Base-by-base conservation (phyloP, 208 protist species). In the Giardia muris region DNA sequence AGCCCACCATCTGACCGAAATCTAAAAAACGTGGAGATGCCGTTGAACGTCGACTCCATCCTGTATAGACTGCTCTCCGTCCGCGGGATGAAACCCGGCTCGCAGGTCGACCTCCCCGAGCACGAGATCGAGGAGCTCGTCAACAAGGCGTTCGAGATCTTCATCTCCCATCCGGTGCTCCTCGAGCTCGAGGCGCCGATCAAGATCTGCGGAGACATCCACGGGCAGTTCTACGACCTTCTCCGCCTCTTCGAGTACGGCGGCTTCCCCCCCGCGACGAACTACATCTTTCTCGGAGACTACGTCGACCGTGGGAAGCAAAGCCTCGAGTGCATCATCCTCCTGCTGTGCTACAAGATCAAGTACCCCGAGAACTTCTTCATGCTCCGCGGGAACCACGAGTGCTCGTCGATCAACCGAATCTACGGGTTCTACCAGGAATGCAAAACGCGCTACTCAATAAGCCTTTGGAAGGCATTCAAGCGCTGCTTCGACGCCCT, bases 211-310 rank as follows among this genome's bases (percentile, higher is more conserved):
- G 67, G 98, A 39, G 98, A 99, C 94, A 98, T 99, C 67, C 98
- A 99, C 93, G 98, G 98, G 2, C 98, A 99, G 95, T 99, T 98
- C 94, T 99, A 97, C 93, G 98, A 99, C 95, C 96, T 99, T 57
- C 96, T 99, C 43, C 95, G 98, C n/a, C 95, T 99, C 0, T 99
- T 99, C 93, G 98, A 99, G 93, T 98, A 99, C 93, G 97, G 97
- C 91, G 97, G 98, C 86, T 99, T 99, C 93, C 98, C 98, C 19
- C 98, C 98, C 43, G 97, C 98, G 3, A 95, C 97, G 0, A 99
- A 99, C 94, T 99, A 99, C 94, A 96, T 99, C 22, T 99, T 99
- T 94, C 96, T 99, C 1, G 98, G 98, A n/a, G 98, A 99, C 94
- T 99, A 99, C 95, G 98, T 99, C 86, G 98, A 99, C 92, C 96